Evolutionary conservation across 1,139 yeast species (phyloP), one percentile per base, ranked within the genome.

Genomic region (Yamadazyma dushanensis): DNA sequence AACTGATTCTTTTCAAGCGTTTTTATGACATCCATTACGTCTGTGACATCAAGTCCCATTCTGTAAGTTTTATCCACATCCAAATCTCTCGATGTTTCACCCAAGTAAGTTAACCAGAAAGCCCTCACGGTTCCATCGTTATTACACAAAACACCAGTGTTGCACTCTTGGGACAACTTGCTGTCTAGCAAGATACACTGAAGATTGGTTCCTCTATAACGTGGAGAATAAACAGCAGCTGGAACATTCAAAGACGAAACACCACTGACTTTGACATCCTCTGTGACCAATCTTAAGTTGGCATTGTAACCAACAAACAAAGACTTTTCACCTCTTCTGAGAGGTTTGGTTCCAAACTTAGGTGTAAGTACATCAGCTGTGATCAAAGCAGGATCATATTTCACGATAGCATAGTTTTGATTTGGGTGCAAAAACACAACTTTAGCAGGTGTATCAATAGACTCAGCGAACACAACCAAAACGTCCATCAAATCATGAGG

Each of bases 401-500:
- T 78, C 23, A 89, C 70, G 37, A 90, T 78, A 1, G 95, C 90
- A 59, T 85, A 88, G 51, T 89, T 89, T 51, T 84, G 88, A 35
- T 86, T 79, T 21, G 97, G 97, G 54, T 90, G 97, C 51, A 88
- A 66, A 51, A 88, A 89, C 18, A 81, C 82, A 18, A 88, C 92
- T 43, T 79, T 71, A 1, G 84, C 97, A 0, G 95, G 89, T 15
- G 89, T 75, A 47, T 83, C 80, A 15, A 87, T 77, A 2, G 95
- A 83, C 46, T 89, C 96, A 4, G 96, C 96, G 54, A 90, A 79
- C 3, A 90, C 80, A 18, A 90, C 73, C 35, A 79, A 72, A 16
- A 88, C 73, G 57, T 89, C 96, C 49, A 88, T 72, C 59, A 90
- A 71, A 50, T 86, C 95, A 60, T 88, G 95, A 3, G 96, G 95